phyloP scores from a whole-genome alignment of 164 flowering plant genomes.

The Sedum album region DNA sequence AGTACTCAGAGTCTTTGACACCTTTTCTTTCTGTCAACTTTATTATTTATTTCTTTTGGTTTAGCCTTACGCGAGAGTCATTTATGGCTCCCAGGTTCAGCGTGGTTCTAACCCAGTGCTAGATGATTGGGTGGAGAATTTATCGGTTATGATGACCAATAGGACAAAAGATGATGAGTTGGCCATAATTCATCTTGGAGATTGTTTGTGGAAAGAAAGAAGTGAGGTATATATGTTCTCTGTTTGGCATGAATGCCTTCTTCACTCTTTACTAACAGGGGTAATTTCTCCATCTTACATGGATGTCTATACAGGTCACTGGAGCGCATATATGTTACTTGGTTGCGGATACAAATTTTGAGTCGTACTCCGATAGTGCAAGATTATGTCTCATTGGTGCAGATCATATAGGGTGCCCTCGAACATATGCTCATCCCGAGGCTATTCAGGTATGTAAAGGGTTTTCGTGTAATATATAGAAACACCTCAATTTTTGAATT shows the following conservation, averaged over 20 bases:
- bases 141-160: constrained; percentile 80
- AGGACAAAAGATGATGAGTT: constrained; percentile 89
- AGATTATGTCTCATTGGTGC: constrained; percentile 94
- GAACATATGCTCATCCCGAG: constrained; percentile 70
- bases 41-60: background rate
- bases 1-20: no score
- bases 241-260: background rate
- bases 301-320: constrained; percentile 36
- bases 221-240: constrained; percentile 42
- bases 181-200: constrained; percentile 86
- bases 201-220: constrained; percentile 81
- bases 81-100: constrained; percentile 6
- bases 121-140: constrained; percentile 84
- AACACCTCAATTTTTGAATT: background rate
- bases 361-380: constrained; percentile 80
- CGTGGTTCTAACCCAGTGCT: constrained; percentile 26
- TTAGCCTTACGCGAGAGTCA: background rate
- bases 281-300: background rate
- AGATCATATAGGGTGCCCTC: constrained; percentile 79
- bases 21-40: background rate
- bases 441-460: constrained; percentile 56
- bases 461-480: background rate
- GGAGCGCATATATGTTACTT: constrained; percentile 96
- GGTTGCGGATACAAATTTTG: constrained; percentile 89
- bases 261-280: background rate